Evolutionary conservation across 805 yeast species (phyloP).

Genomic region (Lipomyces starkeyi): DNA sequence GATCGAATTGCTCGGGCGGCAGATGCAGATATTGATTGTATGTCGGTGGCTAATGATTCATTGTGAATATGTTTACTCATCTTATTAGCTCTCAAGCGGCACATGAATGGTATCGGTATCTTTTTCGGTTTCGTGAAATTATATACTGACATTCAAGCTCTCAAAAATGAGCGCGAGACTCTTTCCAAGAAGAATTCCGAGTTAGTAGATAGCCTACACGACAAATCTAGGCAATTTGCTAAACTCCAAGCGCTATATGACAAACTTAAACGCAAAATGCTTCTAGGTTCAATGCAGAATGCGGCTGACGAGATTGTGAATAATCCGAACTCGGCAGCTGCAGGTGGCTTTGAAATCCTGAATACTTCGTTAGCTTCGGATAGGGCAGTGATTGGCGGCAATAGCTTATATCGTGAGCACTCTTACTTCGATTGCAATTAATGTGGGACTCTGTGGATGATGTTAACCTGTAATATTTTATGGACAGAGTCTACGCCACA

Average conservation of each 20-base stretch:
- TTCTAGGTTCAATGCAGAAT: slow-evolving; percentile 10
- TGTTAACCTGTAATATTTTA: background rate
- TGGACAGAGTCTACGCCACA: background rate
- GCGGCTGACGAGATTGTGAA: slow-evolving; percentile 7
- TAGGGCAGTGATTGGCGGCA: background rate
- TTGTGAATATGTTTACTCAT: background rate
- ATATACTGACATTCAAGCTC: slow-evolving; percentile 11
- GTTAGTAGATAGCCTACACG: slow-evolving; percentile 16
- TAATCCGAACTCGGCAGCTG: background rate
- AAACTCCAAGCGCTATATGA: slow-evolving; percentile 30
- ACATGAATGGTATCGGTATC: background rate
- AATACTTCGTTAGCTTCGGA: background rate
- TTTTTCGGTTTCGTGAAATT: background rate
- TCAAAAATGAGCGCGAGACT: slow-evolving; percentile 15
- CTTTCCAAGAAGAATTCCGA: slow-evolving; percentile 17
- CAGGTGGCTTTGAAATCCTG: background rate
- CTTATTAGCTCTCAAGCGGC: background rate
- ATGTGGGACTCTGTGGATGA: background rate
- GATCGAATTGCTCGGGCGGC: slow-evolving; percentile 23
- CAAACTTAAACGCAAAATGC: slow-evolving; percentile 21
- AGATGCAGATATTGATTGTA: slow-evolving; percentile 25
- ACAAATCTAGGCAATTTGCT: slow-evolving; percentile 20
- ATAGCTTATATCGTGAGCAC: background rate
- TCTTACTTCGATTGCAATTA: background rate
- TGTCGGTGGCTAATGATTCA: background rate